Base-by-base conservation (phyloP, 1,284 basidiomycete genomes). In the Boletellus deceptivus region DNA sequence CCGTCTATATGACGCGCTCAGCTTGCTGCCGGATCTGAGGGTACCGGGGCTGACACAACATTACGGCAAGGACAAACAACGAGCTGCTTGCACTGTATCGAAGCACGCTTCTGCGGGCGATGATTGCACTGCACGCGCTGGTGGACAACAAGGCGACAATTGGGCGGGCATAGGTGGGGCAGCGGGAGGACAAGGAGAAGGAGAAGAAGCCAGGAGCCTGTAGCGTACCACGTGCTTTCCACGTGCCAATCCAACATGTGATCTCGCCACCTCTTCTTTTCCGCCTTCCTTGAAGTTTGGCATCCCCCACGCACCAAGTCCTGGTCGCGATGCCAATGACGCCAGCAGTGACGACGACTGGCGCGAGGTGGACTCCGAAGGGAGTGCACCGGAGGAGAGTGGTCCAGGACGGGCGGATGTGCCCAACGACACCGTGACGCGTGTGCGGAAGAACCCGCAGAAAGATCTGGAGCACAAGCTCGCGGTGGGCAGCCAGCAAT, bases 1-100 rank as follows among this genome's bases (percentile, higher is more conserved):
- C 67, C 87, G 97, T 70, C 79, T 99, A 8, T 96, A 99, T 70
- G 96, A 98, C 68, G 91, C 93, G 49, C 83, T 98, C 58, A 97
- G 96, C 66, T 78, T 98, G 18, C 79, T 98, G 8, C 96, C 96
- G 0, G 88, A 95, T 69, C 75, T 95, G 46, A 80, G 79, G 51
- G 86, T 89, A 62, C 70, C 77, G 17, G 76, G 77, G 51, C 73
- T 85, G 55, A 89, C 86, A 57, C 83, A 89, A 92, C 61, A 96
- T 98, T 65, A 88, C 89, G 58, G 82, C 89, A 40, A 94, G 86
- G 64, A 96, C 92, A 57, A 98, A 98, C 70, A 96, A 99, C 71
- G 85, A 94, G 70, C 76, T 95, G 65, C 75, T 98, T 61, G 91
- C 98, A 48, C 91, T 98, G 46, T 99, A 98, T 73, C 72, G 98